Evolutionary conservation across 345 rosid species (phyloP).

Genomic region (Populus simonii): DNA sequence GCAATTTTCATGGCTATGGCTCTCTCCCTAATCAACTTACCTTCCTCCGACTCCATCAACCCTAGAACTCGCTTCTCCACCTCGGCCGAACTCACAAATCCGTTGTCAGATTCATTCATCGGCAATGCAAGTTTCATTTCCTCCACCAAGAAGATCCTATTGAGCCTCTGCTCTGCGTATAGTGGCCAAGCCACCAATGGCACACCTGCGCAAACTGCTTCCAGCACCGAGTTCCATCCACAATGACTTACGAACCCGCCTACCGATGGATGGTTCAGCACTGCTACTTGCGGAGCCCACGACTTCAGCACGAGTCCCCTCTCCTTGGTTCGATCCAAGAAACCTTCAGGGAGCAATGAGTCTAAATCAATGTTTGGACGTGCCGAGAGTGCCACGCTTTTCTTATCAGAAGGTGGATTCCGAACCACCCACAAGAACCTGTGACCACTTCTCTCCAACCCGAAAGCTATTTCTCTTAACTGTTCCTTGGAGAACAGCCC

Average conservation of each 20-base stretch:
- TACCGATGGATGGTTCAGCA: slow-evolving; percentile 40
- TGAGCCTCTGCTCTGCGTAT: slow-evolving; percentile 44
- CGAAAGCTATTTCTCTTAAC: slow-evolving; percentile 46
- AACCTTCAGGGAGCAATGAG: slow-evolving; percentile 33
- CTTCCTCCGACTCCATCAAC: slow-evolving; percentile 34
- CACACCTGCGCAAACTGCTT: slow-evolving; percentile 47
- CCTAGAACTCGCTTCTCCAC: slow-evolving; percentile 33
- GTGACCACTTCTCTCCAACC: slow-evolving; percentile 38
- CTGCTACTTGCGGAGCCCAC: slow-evolving; percentile 61
- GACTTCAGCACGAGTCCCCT: slow-evolving; percentile 48
- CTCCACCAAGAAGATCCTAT: slow-evolving; percentile 40
- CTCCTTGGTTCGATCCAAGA: slow-evolving; percentile 31
- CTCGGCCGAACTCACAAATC: slow-evolving; percentile 37
- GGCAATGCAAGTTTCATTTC: slow-evolving; percentile 51
- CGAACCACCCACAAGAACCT: slow-evolving; percentile 55
- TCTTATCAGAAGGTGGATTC: slow-evolving; percentile 25
- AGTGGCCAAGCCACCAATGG: slow-evolving; percentile 52
- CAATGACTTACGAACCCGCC: slow-evolving; percentile 68
- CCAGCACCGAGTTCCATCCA: slow-evolving; percentile 68
- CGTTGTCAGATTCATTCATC: slow-evolving; percentile 36
- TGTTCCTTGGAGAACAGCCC: slow-evolving; percentile 37
- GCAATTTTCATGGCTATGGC: slow-evolving; percentile 7
- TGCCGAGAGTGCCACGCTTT: slow-evolving; percentile 6
- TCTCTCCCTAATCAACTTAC: slow-evolving; percentile 18
- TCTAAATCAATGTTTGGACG: slow-evolving; percentile 18